A percentile compares a stretch with the other conserved stretches of the same genome.
Conservation (phyloP, 345 rosid genomes). For the Linum tenue region DNA sequence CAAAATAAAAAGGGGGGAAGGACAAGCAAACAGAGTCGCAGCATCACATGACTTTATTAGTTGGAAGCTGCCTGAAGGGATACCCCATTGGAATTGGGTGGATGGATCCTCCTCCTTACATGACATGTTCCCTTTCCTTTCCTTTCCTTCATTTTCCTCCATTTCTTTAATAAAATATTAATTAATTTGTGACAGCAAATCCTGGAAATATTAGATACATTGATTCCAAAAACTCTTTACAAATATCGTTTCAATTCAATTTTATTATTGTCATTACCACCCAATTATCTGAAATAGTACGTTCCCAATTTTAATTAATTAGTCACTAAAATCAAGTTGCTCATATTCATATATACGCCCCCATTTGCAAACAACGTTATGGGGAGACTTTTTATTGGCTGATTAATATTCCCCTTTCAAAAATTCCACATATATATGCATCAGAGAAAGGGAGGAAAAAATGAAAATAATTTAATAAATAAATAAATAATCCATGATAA, state of each 20-base stretch:
- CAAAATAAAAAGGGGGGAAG: constrained; percentile 2
- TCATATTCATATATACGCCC: no score
- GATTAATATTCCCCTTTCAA: constrained; percentile 3
- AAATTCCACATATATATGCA: constrained; percentile 5
- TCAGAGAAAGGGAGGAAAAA: constrained; percentile 2
- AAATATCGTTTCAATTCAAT: no score
- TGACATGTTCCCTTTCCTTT: constrained; percentile 32
- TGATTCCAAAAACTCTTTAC: no score
- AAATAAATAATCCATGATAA: background rate
- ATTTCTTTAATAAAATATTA: background rate
- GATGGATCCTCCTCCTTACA: constrained; percentile 31
- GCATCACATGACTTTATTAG: constrained; percentile 44
- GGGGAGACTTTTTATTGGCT: background rate
- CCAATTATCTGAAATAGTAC: no score
- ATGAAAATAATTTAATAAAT: background rate
- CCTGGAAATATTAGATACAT: no score
- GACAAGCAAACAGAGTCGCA: constrained; percentile 17
- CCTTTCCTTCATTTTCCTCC: background rate
- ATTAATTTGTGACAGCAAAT: background rate
- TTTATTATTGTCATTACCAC: no score
- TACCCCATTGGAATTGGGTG: constrained; percentile 31
- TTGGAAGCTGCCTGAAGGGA: constrained; percentile 24
- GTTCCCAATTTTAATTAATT: no score
- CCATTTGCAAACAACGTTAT: no score
- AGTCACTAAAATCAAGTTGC: no score